Conservation (phyloP, 202 grass and related monocot genomes). For the Brachypodium distachyon region DNA sequence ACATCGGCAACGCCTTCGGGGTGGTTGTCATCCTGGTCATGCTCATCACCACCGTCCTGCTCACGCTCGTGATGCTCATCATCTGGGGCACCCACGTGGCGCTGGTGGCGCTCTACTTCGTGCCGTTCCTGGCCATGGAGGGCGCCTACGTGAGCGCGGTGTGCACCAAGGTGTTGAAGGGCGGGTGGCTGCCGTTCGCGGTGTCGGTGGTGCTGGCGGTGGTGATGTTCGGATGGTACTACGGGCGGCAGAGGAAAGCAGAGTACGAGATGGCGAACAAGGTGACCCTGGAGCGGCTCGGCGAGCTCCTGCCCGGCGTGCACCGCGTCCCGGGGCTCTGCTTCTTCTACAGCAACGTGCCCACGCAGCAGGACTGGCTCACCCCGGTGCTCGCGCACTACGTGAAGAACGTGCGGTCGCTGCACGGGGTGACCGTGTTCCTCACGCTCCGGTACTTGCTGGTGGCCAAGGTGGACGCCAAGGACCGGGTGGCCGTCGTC, state of each 20-base stretch:
- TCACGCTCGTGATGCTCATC: constrained; percentile 37
- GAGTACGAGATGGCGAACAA: constrained; percentile 31
- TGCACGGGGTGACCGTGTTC: constrained; percentile 26
- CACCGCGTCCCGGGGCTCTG: constrained; percentile 28
- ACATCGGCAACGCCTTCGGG: constrained; percentile 28
- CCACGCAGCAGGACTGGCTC: constrained; percentile 9
- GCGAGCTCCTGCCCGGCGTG: constrained; percentile 10
- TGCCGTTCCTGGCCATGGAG: constrained; percentile 21
- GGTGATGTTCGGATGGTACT: constrained; percentile 35
- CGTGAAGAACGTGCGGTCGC: constrained; percentile 10
- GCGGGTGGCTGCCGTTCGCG: constrained; percentile 26
- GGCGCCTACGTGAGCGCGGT: constrained; percentile 27
- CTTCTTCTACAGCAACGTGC: constrained; percentile 38
- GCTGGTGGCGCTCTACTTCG: constrained; percentile 20
- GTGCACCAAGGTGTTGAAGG: constrained; percentile 24
- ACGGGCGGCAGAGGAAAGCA: constrained; percentile 17
- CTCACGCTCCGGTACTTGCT: constrained; percentile 26
- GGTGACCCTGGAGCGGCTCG: constrained; percentile 22
- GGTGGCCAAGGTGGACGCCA: constrained; percentile 16
- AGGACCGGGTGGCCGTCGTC: constrained; percentile 11
- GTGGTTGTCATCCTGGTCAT: constrained; percentile 34
- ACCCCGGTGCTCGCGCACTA: constrained; percentile 28
- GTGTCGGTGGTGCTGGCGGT: constrained; percentile 13
- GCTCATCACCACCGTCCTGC: constrained; percentile 30
- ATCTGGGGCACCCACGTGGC: constrained; percentile 17